Evolutionary conservation across 1,284 basidiomycete species (phyloP).

Genomic region (Ceratorhiza oryzae-sativae): DNA sequence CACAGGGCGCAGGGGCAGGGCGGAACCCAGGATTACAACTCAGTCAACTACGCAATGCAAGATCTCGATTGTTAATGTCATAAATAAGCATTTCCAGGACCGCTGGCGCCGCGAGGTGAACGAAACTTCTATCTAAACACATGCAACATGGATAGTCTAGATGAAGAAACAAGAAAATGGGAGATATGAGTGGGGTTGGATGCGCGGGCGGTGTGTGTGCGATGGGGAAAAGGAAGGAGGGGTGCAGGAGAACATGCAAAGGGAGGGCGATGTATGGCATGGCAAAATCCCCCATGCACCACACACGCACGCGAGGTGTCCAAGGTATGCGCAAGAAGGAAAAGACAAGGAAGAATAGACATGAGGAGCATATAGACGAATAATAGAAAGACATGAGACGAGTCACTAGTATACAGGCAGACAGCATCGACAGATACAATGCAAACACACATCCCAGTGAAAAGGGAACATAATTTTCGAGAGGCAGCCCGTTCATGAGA

Average conservation of each 20-base stretch:
- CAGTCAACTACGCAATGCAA: no score
- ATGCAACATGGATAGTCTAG: constrained; percentile 18
- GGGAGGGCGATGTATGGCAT: background rate
- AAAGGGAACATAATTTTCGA: constrained; percentile 3
- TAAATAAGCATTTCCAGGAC: background rate
- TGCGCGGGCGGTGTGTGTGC: constrained; percentile 17
- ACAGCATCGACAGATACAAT: constrained; percentile 20
- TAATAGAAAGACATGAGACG: constrained; percentile 4
- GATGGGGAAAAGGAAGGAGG: constrained; percentile 1
- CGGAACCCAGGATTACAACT: no score
- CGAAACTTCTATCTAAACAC: constrained; percentile 18
- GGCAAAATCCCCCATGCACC: constrained; percentile 13
- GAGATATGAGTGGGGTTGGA: background rate
- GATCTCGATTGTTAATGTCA: background rate
- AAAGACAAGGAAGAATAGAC: background rate
- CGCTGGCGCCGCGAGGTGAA: background rate
- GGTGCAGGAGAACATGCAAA: background rate
- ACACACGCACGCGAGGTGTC: constrained; percentile 19
- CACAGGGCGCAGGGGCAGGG: no score
- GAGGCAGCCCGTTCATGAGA: constrained; percentile 41
- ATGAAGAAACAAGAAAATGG: background rate
- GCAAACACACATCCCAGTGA: constrained; percentile 1
- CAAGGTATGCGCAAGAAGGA: constrained; percentile 23
- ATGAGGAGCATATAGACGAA: constrained; percentile 5
- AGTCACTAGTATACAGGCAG: constrained; percentile 37